Conservation (phyloP, 1,284 basidiomycete species). For the Ustilago tritici region DNA sequence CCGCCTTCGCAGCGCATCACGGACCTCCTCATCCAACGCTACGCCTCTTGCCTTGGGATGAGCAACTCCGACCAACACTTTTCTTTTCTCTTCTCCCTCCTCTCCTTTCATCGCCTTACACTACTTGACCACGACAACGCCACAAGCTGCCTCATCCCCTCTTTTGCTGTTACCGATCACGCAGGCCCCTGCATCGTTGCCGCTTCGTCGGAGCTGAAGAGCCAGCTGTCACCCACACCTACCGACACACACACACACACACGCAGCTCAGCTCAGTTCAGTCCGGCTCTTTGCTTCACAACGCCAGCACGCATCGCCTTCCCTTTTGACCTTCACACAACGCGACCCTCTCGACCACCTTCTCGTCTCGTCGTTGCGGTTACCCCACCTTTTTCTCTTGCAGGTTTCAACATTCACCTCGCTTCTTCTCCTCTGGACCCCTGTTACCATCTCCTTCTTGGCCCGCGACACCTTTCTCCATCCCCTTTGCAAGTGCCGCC, state of each 20-base stretch:
- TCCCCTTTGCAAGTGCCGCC: neutral
- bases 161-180: neutral
- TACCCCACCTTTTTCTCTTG: neutral
- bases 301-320: constrained; percentile 2
- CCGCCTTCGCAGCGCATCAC: neutral
- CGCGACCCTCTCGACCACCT: neutral
- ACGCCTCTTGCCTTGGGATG: neutral
- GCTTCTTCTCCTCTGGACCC: neutral
- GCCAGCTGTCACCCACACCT: constrained; percentile 5
- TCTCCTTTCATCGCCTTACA: neutral
- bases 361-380: neutral
- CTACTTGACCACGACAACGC: neutral
- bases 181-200: constrained; percentile 13
- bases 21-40: too few relatives aligned
- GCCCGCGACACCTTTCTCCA: constrained; percentile 3
- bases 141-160: neutral
- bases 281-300: neutral
- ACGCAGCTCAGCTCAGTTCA: neutral
- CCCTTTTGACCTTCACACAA: neutral
- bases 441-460: constrained; percentile 2
- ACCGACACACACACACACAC: neutral
- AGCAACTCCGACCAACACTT: constrained; percentile 8
- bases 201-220: constrained; percentile 9
- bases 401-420: neutral
- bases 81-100: neutral